A percentile compares a stretch with the other conserved stretches of the same genome.
Evolutionary conservation across 768 basidiomycete genomes (phyloP).

Genomic region (Cystofilobasidium ferigula): DNA sequence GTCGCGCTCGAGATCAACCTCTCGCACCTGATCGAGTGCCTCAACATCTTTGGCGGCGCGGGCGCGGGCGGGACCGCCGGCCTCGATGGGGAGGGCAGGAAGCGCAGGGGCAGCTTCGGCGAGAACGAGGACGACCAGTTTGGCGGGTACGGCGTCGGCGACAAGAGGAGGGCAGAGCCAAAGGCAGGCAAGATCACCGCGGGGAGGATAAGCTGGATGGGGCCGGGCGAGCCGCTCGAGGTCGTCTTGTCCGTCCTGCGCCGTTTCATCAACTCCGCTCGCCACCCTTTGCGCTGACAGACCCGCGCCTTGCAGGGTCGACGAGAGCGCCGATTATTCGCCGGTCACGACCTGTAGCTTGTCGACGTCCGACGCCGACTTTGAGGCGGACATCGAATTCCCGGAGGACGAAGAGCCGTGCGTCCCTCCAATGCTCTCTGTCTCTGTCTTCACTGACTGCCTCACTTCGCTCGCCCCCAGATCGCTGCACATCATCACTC

Average conservation of each 20-base stretch:
- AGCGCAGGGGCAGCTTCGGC: constrained; percentile 40
- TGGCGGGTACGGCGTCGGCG: constrained; percentile 32
- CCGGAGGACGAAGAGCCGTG: constrained; percentile 47
- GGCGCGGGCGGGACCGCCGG: constrained; percentile 28
- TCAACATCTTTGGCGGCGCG: constrained; percentile 80
- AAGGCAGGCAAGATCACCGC: constrained; percentile 52
- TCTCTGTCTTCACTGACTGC: background rate
- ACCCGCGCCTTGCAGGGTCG: constrained; percentile 27
- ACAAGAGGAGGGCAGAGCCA: constrained; percentile 14
- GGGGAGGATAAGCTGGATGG: constrained; percentile 73
- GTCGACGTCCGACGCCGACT: constrained; percentile 67
- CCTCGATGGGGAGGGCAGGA: constrained; percentile 27
- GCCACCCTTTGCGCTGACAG: background rate
- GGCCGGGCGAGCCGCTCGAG: constrained; percentile 64
- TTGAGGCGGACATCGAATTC: constrained; percentile 66
- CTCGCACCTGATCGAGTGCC: constrained; percentile 69
- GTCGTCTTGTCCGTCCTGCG: constrained; percentile 38
- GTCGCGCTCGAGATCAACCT: constrained; percentile 66
- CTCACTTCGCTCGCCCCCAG: constrained; percentile 38
- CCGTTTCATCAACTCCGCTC: constrained; percentile 8
- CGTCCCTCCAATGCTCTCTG: constrained; percentile 28
- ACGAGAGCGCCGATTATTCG: constrained; percentile 30
- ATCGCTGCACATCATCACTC: constrained; percentile 58
- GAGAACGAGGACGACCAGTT: constrained; percentile 40
- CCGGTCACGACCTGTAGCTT: constrained; percentile 36